Base-by-base conservation (phyloP, 176 grass and related monocot genomes). In the Ananas comosus region DNA sequence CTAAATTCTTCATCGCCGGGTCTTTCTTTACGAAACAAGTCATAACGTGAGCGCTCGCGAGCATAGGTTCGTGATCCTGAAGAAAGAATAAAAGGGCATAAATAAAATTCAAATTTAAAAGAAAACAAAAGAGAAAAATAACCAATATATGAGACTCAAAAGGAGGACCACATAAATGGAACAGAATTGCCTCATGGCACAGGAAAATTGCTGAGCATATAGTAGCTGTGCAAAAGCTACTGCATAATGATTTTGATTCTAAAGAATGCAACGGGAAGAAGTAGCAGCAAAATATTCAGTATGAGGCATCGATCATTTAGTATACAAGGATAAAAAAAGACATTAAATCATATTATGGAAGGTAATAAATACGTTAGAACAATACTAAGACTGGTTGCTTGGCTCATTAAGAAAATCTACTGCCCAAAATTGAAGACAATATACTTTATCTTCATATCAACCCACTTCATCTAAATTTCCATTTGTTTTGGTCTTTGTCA, bases 1-100 rank as follows among this genome's bases (percentile, higher is more conserved):
- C 89, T 85, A 68, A 99, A 99, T 59, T 88, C 87, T 78, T 88
- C 77, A 83, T 92, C 77, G 3, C 89, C 94, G 13, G 87, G 89
- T 63, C 81, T 85, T 90, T 77, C 80, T 79, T 79, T 83, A 77
- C 89, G 82, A 77, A 99, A 99, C 49, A 99, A 69, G 65, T 93
- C 69, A 25, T 93, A 99, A 66, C 70, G 56, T 33, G 80, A 74
- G 1, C 56, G 74, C 27, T 93, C 71, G 24, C 77, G 65, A 78
- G 74, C 74, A 81, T 92, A 92, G 63, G 73, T 85, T 69, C 87
- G 74, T 64, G 57, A 75, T 78, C 75, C 84, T 97, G 82, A 9
- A 71, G 18, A 51, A 27, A 16, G 25, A 27, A 27, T 27, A 67
- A 67, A 58, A 58, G 29, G 25, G 3, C 18, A 8, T 23, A n/a